These are phyloP conservation scores for Lachancea thermotolerans DNA, from an alignment of 805 yeast genomes.

Conservation along the genomic window DNA sequence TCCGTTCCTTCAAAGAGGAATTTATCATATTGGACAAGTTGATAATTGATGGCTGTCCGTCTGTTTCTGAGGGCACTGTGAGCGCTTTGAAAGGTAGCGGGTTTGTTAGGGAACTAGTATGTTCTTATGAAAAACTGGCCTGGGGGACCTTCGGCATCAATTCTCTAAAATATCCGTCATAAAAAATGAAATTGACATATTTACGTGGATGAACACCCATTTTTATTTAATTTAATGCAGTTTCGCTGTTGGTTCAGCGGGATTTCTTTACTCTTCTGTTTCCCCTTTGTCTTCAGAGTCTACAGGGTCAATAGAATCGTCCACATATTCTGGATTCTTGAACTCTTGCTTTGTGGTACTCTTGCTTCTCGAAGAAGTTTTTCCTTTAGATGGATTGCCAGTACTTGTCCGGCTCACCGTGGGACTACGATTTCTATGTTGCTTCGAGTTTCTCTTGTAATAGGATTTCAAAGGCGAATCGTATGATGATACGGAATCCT, in stretches of 20 bases:
- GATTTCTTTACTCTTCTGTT: not conserved
- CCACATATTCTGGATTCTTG: not conserved
- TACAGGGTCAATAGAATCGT: conserved; percentile 1
- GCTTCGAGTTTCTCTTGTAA: conserved; percentile 2
- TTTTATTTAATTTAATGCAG: no score
- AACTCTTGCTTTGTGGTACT: not conserved
- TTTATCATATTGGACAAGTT: conserved; percentile 17
- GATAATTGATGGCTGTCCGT: conserved; percentile 24
- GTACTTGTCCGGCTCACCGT: conserved; percentile 1
- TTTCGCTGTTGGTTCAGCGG: no score
- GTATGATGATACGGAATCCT: conserved; percentile 6
- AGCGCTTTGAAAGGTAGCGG: conserved; percentile 17
- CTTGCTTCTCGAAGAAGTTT: not conserved
- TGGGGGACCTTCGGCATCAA: conserved; percentile 29
- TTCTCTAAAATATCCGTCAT: conserved; percentile 16
- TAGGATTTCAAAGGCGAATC: conserved; percentile 7
- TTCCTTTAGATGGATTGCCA: not conserved
- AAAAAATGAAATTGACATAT: not conserved
- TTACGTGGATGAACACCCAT: no score
- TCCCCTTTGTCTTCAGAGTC: not conserved
- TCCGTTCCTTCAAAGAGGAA: conserved; percentile 14
- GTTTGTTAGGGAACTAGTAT: conserved; percentile 21
- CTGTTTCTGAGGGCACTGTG: conserved; percentile 26
- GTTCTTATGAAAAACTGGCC: conserved; percentile 23
- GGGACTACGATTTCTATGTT: not conserved